A percentile compares a stretch with the other conserved stretches of the same genome.
These are phyloP conservation scores for Vitis amurensis DNA, from an alignment of 164 flowering plant species.

Conservation along the genomic window DNA sequence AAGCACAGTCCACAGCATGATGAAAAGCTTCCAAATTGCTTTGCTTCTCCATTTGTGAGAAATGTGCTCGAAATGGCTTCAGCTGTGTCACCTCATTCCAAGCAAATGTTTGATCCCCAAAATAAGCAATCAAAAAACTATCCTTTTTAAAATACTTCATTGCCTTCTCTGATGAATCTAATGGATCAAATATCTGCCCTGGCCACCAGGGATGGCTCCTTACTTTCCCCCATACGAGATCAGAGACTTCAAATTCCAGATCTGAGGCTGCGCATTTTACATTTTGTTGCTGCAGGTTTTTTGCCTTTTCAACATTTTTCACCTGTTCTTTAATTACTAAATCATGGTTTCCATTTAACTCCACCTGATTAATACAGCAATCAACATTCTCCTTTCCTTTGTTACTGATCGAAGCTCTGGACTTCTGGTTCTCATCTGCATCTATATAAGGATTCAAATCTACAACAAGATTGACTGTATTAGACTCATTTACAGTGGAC, in stretches of 20 bases:
- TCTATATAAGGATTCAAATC: slow-evolving; percentile 12
- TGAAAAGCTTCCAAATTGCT: slow-evolving; percentile 42
- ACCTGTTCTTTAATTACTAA: not conserved
- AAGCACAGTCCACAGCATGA: slow-evolving; percentile 66
- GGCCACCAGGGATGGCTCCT: slow-evolving; percentile 99
- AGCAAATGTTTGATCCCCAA: slow-evolving; percentile 83
- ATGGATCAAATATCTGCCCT: slow-evolving; percentile 73
- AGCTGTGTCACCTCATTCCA: slow-evolving; percentile 69
- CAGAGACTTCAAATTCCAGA: slow-evolving; percentile 37
- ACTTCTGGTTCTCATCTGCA: not conserved
- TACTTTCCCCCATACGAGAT: slow-evolving; percentile 91
- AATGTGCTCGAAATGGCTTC: slow-evolving; percentile 59
- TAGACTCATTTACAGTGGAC: not conserved
- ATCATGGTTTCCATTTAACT: not conserved
- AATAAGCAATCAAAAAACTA: slow-evolving; percentile 60
- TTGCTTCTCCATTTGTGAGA: slow-evolving; percentile 63
- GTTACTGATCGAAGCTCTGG: not conserved
- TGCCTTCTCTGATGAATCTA: slow-evolving; percentile 60
- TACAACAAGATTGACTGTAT: slow-evolving; percentile 8
- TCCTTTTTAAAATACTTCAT: slow-evolving; percentile 47
- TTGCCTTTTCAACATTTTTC: not conserved
- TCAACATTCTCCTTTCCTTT: not conserved
- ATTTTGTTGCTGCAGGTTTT: not conserved
- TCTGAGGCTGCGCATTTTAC: slow-evolving; percentile 7
- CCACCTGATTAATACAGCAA: not conserved